These are phyloP conservation scores for Amanita fuliginea DNA, from an alignment of 768 basidiomycete genomes.

Conservation along the genomic window DNA sequence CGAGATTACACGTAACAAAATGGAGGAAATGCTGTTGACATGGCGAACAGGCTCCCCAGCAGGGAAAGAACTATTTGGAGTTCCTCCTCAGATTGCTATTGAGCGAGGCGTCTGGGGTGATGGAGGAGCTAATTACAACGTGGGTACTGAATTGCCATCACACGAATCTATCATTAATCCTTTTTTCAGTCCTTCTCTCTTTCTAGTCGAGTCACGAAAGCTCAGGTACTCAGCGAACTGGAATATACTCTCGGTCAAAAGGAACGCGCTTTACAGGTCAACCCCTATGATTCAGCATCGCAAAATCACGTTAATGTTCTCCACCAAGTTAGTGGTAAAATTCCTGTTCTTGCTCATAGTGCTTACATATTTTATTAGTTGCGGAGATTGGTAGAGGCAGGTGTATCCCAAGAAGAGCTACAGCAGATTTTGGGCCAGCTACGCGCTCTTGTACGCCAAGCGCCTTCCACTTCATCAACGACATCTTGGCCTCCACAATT, in stretches of 20 bases:
- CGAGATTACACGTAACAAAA: constrained; percentile 74
- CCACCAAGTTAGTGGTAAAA: constrained; percentile 51
- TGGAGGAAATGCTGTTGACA: constrained; percentile 96
- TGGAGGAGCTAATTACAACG: constrained; percentile 28
- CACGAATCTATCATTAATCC: constrained; percentile 5
- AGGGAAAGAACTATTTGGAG: constrained; percentile 78
- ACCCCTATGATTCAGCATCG: constrained; percentile 60
- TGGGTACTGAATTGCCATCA: constrained; percentile 18
- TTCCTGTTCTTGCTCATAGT: not conserved
- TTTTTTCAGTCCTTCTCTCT: constrained; percentile 13
- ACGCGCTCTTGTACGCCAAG: constrained; percentile 44
- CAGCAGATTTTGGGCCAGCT: constrained; percentile 66
- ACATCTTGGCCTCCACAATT: constrained; percentile 11
- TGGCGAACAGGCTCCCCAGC: constrained; percentile 85
- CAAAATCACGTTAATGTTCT: constrained; percentile 70
- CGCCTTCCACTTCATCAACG: constrained; percentile 22
- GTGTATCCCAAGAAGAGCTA: constrained; percentile 72
- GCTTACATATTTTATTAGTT: constrained; percentile 30
- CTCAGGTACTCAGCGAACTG: constrained; percentile 75
- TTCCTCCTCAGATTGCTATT: constrained; percentile 67
- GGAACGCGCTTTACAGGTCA: constrained; percentile 58
- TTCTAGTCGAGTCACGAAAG: constrained; percentile 47
- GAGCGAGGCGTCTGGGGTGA: constrained; percentile 79
- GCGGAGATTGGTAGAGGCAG: constrained; percentile 63
- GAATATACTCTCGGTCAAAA: constrained; percentile 77